Conservation (phyloP, 108 stramenopile genomes). For the Skeletonema marinoi region DNA sequence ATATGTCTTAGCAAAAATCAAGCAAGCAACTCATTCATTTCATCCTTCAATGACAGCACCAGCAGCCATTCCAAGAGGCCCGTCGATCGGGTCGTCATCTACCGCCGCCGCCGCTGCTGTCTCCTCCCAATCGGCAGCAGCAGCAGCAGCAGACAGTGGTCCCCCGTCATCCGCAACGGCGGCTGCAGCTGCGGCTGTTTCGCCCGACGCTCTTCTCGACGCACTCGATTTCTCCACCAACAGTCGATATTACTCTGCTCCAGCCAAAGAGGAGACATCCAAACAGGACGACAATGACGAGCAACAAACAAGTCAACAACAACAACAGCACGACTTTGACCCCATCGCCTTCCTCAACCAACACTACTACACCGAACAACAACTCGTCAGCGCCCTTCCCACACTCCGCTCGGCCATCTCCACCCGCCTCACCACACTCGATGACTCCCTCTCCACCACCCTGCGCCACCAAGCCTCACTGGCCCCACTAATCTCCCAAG, state of each 20-base stretch:
- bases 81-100: too few species aligned
- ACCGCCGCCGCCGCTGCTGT: too few species aligned
- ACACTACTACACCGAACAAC: constrained; percentile 72
- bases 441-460: constrained; percentile 74
- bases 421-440: constrained; percentile 68
- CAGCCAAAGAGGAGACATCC: background rate
- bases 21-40: too few species aligned
- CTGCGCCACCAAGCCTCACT: constrained; percentile 78
- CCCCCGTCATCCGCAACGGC: background rate
- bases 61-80: too few species aligned
- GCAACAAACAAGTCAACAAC: background rate
- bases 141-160: too few species aligned
- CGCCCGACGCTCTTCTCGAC: background rate
- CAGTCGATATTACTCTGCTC: background rate
- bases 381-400: constrained; percentile 64
- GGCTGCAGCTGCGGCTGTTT: background rate
- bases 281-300: background rate
- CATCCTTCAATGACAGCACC: too few species aligned
- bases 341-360: constrained; percentile 84
- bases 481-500: constrained; percentile 56
- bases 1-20: too few species aligned
- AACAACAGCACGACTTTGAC: constrained; percentile 44
- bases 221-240: constrained; percentile 2
- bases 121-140: too few species aligned
- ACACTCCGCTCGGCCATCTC: constrained; percentile 69